Percentiles rank a stretch among this genome's conserved stretches.
Evolutionary conservation across 352 stramenopile species (phyloP).

Genomic region (Aphanomyces astaci): DNA sequence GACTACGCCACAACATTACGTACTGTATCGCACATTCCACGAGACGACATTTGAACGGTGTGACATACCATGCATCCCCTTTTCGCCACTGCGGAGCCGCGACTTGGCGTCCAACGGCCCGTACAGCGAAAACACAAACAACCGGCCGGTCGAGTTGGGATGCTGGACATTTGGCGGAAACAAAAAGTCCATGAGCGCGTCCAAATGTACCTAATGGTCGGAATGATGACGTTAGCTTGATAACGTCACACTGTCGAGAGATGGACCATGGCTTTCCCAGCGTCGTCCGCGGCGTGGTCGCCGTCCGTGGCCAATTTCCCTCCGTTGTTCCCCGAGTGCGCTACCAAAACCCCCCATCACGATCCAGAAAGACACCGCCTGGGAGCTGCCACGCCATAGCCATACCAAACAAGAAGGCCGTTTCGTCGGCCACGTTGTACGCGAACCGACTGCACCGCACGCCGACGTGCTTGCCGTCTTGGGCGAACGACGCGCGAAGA

Average conservation of each 20-base stretch:
- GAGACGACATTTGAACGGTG: background rate
- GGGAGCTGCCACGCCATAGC: no score
- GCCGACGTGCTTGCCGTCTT: conserved; percentile 31
- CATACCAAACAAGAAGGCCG: conserved; percentile 36
- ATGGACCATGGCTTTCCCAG: background rate
- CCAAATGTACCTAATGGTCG: conserved; percentile 28
- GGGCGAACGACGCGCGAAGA: conserved; percentile 40
- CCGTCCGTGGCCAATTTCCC: background rate
- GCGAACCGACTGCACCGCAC: conserved; percentile 38
- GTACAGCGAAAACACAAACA: conserved; percentile 79
- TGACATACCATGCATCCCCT: conserved; percentile 36
- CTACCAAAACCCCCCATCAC: background rate
- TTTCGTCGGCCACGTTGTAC: conserved; percentile 31
- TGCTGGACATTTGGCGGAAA: conserved; percentile 72
- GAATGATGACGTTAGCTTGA: no score
- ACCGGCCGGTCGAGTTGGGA: conserved; percentile 57
- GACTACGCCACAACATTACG: conserved; percentile 18
- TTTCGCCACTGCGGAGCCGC: conserved; percentile 48
- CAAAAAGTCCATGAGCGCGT: conserved; percentile 61
- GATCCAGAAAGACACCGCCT: no score
- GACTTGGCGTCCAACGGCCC: conserved; percentile 55
- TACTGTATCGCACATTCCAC: no score
- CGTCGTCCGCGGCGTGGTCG: background rate
- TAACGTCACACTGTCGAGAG: no score
- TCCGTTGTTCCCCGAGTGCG: background rate